Conservation (phyloP, 2,329 filamentous ascomycete species). For the Cordyceps fumosorosea region DNA sequence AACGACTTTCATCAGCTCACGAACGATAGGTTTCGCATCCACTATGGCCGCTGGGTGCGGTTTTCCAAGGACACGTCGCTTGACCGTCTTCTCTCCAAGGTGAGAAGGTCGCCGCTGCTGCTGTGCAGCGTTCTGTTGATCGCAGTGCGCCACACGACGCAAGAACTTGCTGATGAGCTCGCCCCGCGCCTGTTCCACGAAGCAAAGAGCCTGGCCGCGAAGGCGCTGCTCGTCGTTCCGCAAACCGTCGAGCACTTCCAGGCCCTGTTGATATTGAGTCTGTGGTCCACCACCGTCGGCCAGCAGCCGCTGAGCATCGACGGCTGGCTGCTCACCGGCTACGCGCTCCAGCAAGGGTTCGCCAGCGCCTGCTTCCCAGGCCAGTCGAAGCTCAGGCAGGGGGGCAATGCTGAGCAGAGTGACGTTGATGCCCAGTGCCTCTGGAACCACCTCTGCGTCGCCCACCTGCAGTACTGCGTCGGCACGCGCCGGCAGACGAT, state of each 20-base stretch:
- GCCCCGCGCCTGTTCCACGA: constrained; percentile 21
- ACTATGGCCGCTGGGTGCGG: background rate
- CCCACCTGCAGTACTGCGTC: constrained; percentile 25
- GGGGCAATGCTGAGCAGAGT: background rate
- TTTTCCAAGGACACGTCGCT: constrained; percentile 16
- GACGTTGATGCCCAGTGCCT: constrained; percentile 19
- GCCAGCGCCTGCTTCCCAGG: constrained; percentile 17
- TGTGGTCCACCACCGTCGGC: constrained; percentile 24
- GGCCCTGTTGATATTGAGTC: constrained; percentile 19
- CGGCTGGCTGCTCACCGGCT: constrained; percentile 22
- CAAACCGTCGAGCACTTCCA: constrained; percentile 22
- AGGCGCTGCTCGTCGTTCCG: constrained; percentile 14
- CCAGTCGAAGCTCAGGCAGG: background rate
- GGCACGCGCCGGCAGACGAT: constrained; percentile 19
- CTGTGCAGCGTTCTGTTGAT: constrained; percentile 22
- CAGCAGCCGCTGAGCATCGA: constrained; percentile 23
- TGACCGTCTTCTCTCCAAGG: constrained; percentile 11
- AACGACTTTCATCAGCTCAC: background rate
- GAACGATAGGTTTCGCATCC: background rate
- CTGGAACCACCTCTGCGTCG: constrained; percentile 24
- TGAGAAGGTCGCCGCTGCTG: constrained; percentile 18
- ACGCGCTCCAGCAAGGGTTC: constrained; percentile 21
- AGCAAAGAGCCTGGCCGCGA: constrained; percentile 17
- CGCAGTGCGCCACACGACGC: constrained; percentile 20
- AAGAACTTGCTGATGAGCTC: constrained; percentile 19